phyloP scores from a whole-genome alignment of 768 basidiomycete genomes.

The Tylopilus felleus region DNA sequence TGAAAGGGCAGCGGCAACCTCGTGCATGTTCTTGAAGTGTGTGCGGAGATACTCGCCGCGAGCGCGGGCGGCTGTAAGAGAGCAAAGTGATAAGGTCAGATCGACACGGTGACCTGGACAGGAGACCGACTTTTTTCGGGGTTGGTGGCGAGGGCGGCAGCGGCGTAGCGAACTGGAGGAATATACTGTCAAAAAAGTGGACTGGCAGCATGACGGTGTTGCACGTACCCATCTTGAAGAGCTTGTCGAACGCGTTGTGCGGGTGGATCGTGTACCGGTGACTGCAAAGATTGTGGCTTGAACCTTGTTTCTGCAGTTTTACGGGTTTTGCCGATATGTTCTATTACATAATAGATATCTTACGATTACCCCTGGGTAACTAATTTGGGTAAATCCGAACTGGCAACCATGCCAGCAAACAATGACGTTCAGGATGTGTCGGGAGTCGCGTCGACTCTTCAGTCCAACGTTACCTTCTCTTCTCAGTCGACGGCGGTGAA shows the following conservation, averaged over 20 bases:
- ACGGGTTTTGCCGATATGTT: slow-evolving; percentile 20
- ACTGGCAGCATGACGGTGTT: slow-evolving; percentile 18
- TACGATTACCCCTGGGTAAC: neutral
- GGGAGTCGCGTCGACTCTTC: slow-evolving; percentile 18
- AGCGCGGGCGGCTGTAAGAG: slow-evolving; percentile 73
- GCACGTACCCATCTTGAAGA: slow-evolving; percentile 61
- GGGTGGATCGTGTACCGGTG: slow-evolving; percentile 56
- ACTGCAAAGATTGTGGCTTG: slow-evolving; percentile 36
- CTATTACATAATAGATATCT: neutral
- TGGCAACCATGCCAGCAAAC: slow-evolving; percentile 23
- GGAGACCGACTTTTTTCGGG: slow-evolving; percentile 85
- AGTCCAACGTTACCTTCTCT: slow-evolving; percentile 27
- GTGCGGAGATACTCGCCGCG: slow-evolving; percentile 97
- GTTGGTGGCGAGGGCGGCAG: slow-evolving; percentile 81
- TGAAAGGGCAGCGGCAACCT: slow-evolving; percentile 91
- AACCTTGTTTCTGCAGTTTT: slow-evolving; percentile 31
- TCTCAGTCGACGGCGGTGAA: slow-evolving; percentile 30
- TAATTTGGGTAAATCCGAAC: neutral
- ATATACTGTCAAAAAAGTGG: slow-evolving; percentile 18
- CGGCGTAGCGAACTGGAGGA: slow-evolving; percentile 84
- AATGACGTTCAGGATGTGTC: slow-evolving; percentile 28
- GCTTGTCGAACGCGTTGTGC: slow-evolving; percentile 37
- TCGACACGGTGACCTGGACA: neutral
- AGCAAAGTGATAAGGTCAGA: slow-evolving; percentile 6
- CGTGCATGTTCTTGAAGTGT: slow-evolving; percentile 99